Evolutionary conservation across 257 asterid species (phyloP).

Genomic region (Leonotis leonurus): DNA sequence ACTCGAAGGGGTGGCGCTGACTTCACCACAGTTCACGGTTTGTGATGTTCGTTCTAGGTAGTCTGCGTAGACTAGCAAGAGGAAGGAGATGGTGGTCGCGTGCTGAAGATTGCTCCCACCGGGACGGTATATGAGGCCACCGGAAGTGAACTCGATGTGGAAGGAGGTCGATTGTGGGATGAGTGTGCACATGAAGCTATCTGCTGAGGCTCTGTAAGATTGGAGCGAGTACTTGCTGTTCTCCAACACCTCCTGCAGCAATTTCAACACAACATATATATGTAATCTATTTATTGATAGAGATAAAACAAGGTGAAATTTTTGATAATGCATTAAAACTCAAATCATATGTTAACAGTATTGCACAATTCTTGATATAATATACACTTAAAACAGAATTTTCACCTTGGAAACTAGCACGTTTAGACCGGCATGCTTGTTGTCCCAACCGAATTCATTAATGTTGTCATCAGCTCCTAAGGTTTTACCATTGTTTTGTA

Average conservation of each 20-base stretch:
- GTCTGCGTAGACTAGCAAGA: constrained; percentile 71
- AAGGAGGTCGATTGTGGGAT: constrained; percentile 74
- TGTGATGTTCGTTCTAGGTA: constrained; percentile 61
- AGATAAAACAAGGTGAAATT: too few species aligned
- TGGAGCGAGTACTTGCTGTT: constrained; percentile 47
- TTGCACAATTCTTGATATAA: background rate
- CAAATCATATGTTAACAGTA: too few species aligned
- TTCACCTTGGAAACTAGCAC: constrained; percentile 83
- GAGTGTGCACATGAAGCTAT: constrained; percentile 85
- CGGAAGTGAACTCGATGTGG: constrained; percentile 72
- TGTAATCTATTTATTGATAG: too few species aligned
- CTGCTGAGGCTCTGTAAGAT: constrained; percentile 87
- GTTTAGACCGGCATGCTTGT: constrained; percentile 90
- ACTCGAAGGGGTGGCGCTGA: constrained; percentile 38
- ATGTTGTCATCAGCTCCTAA: constrained; percentile 84
- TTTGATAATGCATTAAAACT: too few species aligned
- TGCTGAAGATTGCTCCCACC: constrained; percentile 98
- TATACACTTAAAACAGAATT: too few species aligned
- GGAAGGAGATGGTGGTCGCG: constrained; percentile 70
- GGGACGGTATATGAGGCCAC: constrained; percentile 81
- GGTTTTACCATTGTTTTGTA: constrained; percentile 72
- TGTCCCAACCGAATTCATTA: constrained; percentile 97
- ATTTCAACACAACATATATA: background rate
- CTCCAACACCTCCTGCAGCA: constrained; percentile 76
- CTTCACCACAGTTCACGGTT: constrained; percentile 55